Conservation (phyloP, 331 rosid species). For the Phaseolus coccineus region DNA sequence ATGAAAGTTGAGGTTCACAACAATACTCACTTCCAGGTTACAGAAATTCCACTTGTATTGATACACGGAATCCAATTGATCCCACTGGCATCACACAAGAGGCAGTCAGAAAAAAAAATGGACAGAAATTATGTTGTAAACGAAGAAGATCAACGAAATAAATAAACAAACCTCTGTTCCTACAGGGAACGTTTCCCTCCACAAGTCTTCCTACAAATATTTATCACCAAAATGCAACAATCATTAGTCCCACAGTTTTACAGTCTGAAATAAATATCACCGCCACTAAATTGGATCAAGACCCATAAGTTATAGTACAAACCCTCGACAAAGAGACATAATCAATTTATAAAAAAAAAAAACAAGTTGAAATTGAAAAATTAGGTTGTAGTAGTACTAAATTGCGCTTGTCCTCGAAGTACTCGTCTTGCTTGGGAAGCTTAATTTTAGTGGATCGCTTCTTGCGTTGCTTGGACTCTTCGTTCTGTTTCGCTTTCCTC, state of each 20-base stretch:
- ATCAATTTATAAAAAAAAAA: not conserved
- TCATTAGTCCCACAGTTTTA: not conserved
- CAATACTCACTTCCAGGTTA: slow-evolving; percentile 68
- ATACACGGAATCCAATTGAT: slow-evolving; percentile 72
- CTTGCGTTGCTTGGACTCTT: slow-evolving; percentile 32
- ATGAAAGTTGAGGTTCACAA: not conserved
- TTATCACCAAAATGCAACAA: slow-evolving; percentile 13
- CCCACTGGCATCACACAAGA: slow-evolving; percentile 59
- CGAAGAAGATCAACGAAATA: not conserved
- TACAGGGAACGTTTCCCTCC: slow-evolving; percentile 81
- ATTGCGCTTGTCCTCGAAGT: slow-evolving; percentile 73
- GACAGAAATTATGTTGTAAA: not conserved
- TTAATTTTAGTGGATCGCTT: slow-evolving; percentile 48
- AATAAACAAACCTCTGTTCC: slow-evolving; percentile 71
- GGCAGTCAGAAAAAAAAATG: slow-evolving; percentile 1
- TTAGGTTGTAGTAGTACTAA: slow-evolving; percentile 48
- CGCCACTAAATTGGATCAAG: not conserved
- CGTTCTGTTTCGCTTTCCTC: slow-evolving; percentile 52
- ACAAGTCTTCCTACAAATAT: slow-evolving; percentile 67
- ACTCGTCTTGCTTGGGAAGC: slow-evolving; percentile 59
- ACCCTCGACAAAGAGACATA: not conserved
- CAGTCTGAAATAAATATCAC: not conserved
- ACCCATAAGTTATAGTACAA: not conserved
- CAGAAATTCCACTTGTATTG: slow-evolving; percentile 82
- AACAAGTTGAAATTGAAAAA: not conserved